Percentiles rank a stretch among this genome's conserved stretches.
Evolutionary conservation across 345 rosid genomes (phyloP).

Genomic region (Psidium guajava): DNA sequence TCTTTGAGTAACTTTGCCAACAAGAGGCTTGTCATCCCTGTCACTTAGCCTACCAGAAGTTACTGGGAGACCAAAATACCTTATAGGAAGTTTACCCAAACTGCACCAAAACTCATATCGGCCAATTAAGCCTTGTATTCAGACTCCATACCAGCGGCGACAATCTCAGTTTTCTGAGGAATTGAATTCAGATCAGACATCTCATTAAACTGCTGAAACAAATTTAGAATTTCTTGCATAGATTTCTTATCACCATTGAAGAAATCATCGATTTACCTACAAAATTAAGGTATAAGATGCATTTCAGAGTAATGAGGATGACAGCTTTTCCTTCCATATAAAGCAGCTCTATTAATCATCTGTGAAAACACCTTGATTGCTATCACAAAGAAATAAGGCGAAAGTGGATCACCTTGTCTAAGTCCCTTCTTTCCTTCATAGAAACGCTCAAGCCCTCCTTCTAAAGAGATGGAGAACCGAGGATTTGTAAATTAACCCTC

Average conservation of each 20-base stretch:
- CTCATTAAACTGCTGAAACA: background rate
- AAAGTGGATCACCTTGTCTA: background rate
- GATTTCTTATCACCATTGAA: background rate
- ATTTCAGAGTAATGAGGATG: background rate
- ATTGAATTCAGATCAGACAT: background rate
- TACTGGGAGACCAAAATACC: background rate
- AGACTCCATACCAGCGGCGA: background rate
- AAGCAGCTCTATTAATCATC: background rate
- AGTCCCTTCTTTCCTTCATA: background rate
- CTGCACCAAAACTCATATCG: background rate
- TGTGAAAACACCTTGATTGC: background rate
- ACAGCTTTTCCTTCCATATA: background rate
- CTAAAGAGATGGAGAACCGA: background rate
- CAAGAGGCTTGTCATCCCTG: background rate
- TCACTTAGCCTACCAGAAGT: background rate
- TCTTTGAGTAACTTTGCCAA: background rate
- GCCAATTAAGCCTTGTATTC: background rate
- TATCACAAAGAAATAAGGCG: background rate
- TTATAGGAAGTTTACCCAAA: background rate
- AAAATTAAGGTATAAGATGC: background rate
- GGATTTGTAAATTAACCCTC: background rate
- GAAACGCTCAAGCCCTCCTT: no score
- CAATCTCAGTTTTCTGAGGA: background rate
- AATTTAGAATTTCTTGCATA: background rate
- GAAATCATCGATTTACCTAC: background rate